Percentiles rank a stretch among this genome's conserved stretches.
Conservation (phyloP, 306 rosid genomes). For the Abrus pulchellus region DNA sequence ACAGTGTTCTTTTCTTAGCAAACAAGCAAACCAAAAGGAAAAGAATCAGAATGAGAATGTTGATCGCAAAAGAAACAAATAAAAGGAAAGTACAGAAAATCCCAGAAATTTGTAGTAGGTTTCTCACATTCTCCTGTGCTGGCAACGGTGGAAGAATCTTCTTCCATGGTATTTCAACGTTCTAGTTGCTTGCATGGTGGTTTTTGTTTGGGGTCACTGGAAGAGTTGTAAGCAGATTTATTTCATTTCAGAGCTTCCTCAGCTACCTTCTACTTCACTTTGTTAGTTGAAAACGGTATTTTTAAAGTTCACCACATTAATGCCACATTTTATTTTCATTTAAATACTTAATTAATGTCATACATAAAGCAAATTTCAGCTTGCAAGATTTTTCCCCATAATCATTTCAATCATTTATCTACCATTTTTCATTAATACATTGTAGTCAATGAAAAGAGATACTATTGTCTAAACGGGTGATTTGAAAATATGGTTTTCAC, state of each 20-base stretch:
- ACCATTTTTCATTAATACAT: background rate
- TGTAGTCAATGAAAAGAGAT: background rate
- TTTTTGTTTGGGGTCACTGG: conserved; percentile 34
- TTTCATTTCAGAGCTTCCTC: conserved; percentile 39
- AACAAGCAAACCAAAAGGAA: conserved; percentile 49
- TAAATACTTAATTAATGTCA: background rate
- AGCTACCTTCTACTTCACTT: background rate
- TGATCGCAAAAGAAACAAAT: conserved; percentile 33
- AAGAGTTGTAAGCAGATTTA: conserved; percentile 20
- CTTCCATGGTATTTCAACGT: conserved; percentile 35
- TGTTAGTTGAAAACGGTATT: conserved; percentile 34
- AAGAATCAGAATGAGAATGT: conserved; percentile 53
- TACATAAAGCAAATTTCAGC: background rate
- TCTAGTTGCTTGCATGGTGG: conserved; percentile 44
- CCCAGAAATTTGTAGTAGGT: conserved; percentile 32
- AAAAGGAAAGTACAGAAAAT: conserved; percentile 21
- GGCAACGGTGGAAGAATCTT: conserved; percentile 33
- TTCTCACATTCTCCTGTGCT: conserved; percentile 26
- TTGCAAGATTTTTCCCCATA: background rate
- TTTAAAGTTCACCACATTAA: background rate
- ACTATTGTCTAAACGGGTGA: background rate
- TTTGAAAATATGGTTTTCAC: background rate
- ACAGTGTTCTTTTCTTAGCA: conserved; percentile 52
- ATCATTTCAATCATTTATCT: background rate
- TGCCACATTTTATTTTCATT: background rate